phyloP scores from a whole-genome alignment of 2,329 filamentous ascomycete genomes.

The Verticillium longisporum region DNA sequence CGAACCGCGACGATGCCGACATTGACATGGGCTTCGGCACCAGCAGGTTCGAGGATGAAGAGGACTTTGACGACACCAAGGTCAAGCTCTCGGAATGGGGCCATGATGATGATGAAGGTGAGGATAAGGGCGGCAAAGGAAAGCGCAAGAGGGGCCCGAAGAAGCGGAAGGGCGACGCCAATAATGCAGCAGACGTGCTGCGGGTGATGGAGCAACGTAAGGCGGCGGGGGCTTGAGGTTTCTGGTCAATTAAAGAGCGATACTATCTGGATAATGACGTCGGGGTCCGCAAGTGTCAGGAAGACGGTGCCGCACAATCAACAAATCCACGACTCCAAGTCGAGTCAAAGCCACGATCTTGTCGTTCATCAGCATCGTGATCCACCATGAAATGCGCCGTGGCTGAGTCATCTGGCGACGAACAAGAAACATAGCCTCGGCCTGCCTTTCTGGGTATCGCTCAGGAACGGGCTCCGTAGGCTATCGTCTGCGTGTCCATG shows the following conservation, averaged over 20 bases:
- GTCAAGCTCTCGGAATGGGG: constrained; percentile 63
- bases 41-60: constrained; percentile 80
- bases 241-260: neutral
- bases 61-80: constrained; percentile 64
- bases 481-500: neutral
- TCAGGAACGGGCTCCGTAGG: neutral
- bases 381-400: neutral
- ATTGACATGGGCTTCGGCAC: constrained; percentile 93
- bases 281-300: neutral
- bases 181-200: constrained; percentile 76
- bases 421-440: neutral
- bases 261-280: neutral
- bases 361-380: neutral
- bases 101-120: constrained; percentile 44
- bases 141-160: constrained; percentile 66
- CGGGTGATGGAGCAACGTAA: constrained; percentile 63
- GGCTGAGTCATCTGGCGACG: neutral
- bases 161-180: constrained; percentile 71
- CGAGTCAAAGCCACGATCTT: neutral
- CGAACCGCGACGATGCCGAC: constrained; percentile 79
- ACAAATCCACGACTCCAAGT: neutral
- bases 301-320: neutral
- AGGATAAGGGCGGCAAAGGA: constrained; percentile 33
- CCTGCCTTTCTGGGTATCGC: neutral
- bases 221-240: constrained; percentile 12